phyloP scores from a whole-genome alignment of 352 stramenopile genomes.

The Pythium myriotylum region DNA sequence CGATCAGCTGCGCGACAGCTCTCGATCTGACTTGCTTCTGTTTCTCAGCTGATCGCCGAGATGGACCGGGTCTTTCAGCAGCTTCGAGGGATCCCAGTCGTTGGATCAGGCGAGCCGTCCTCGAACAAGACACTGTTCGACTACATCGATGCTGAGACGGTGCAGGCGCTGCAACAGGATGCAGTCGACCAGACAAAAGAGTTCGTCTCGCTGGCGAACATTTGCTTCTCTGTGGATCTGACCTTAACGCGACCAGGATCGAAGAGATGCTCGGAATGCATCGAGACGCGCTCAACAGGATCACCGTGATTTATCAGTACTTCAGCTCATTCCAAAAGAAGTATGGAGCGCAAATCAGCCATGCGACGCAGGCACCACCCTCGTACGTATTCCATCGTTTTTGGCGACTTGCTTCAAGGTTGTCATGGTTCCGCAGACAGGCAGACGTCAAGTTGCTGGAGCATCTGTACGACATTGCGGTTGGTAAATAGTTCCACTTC shows the following conservation, averaged over 20 bases:
- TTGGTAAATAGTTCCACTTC: too few relatives aligned
- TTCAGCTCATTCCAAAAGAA: constrained; percentile 61
- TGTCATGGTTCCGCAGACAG: too few relatives aligned
- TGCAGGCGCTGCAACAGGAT: constrained; percentile 78
- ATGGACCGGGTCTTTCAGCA: constrained; percentile 79
- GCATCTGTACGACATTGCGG: constrained; percentile 47
- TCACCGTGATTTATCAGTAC: constrained; percentile 62
- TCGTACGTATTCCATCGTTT: constrained; percentile 31
- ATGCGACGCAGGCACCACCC: constrained; percentile 24
- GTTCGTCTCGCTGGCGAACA: constrained; percentile 26
- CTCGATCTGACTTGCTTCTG: too few relatives aligned
- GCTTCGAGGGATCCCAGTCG: constrained; percentile 53
- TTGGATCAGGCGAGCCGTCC: constrained; percentile 35
- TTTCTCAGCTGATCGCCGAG: constrained; percentile 59
- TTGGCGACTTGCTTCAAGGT: too few relatives aligned
- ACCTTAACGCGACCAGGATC: constrained; percentile 38
- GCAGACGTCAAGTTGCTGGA: constrained; percentile 41
- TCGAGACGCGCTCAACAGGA: constrained; percentile 61
- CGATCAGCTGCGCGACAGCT: too few relatives aligned
- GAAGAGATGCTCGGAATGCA: constrained; percentile 68
- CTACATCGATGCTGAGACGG: constrained; percentile 82
- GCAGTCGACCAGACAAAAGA: constrained; percentile 71
- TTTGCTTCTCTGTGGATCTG: not conserved
- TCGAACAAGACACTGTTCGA: constrained; percentile 79
- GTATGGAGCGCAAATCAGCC: constrained; percentile 37